These are phyloP conservation scores for Vitis vinifera DNA, from an alignment of 164 flowering plant genomes.

Conservation along the genomic window ASM3070453v1 NC_081818.1:28277501-28278000, in stretches of 20 bases:
- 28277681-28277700: conserved; percentile 1
- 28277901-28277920: conserved; percentile 1
- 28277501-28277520: background rate
- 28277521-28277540: background rate
- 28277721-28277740: background rate
- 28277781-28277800: background rate
- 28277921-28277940: background rate
- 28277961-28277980: background rate
- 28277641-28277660: background rate
- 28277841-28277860: background rate
- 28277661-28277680: conserved; percentile 9
- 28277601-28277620: background rate
- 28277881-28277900: background rate
- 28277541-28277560: no score
- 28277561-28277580: background rate
- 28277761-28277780: background rate
- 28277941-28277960: background rate
- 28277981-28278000: background rate
- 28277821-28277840: conserved; percentile 1
- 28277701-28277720: background rate
- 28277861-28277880: background rate
- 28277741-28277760: background rate
- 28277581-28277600: background rate
- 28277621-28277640: conserved; percentile 25
- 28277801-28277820: background rate